Evolutionary conservation across 495 filamentous ascomycete genomes (phyloP), one percentile per base, ranked within the genome.

Genomic region (Gamarada debralockiae): DNA sequence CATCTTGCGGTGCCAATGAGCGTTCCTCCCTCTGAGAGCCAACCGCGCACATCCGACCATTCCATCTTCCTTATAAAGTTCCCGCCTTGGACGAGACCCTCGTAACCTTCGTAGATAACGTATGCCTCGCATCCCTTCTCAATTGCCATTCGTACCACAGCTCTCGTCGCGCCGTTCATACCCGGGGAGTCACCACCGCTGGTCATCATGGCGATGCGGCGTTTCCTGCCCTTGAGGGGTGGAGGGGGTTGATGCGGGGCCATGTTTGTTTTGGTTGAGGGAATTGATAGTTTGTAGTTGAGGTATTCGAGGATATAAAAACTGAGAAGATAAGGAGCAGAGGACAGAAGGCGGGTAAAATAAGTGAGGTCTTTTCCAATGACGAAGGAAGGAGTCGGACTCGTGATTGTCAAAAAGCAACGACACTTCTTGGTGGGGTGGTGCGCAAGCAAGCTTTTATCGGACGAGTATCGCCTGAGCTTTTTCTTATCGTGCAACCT

Each of bases 41-140:
- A 97, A 50, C 95, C 93, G 45, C 95, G 86, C 38, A 99, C 95
- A 69, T 97, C 93, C 53, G 92, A 82, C 95, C 95, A 99, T 42
- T 79, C 70, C 79, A 95, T 81, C 71, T 91, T 81, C 49, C 81
- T 79, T 67, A 98, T 98, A 68, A 93, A 79, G 57, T 87, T 78
- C 9, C 90, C 89, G 62, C 92, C 93, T 56, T 86, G 78, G 14
- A 99, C 95, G 40, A 99, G 78, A 23, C 95, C 95, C 60, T 97
- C 89, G 73, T 97, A 99, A 43, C 95, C 95, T 70, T 99, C 95
- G 68, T 87, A 92, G 60, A 99, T 79, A 61, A 84, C 89, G 61
- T 85, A 99, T 47, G 90, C 79, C 54, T 95, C 89, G 69, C 93
- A 97, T 42, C 84, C 87, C 58, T 84, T 77, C 65, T 90, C 83